Evolutionary conservation across 2,329 filamentous ascomycete species (phyloP), one percentile per base, ranked within the genome.

Genomic region (Stachybotrys echinatus): DNA sequence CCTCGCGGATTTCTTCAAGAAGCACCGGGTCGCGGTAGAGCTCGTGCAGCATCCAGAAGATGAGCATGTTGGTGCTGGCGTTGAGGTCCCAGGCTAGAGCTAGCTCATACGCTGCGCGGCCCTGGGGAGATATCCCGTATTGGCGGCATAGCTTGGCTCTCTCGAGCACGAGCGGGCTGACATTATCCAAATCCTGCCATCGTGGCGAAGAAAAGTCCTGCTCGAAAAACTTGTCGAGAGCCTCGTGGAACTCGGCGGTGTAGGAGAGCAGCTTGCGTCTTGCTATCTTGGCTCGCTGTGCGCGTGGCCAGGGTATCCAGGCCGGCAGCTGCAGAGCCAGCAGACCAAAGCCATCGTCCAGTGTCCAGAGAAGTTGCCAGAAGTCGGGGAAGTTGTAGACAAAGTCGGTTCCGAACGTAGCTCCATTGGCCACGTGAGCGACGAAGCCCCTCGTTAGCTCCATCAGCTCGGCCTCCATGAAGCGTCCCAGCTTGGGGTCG

Each of bases 31-130:
- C 69, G 10, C 65, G 63, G 50, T 65, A 67, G 10, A 74, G 58
- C 46, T 74, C 68, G 48, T 67, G 66, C 1, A 75, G 55, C 54
- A 73, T 62, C 73, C 73, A 76, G 6, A 64, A 62, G 4, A 66
- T 59, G 23, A 73, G 58, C 1, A 64, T 61, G 27, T 70, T 65
- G 2, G 69, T 62, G 49, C 70, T 71, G 21, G 66, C 63, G 46
- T 69, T 70, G 23, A 71, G 58, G 20, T 59, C 65, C 72, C 64
- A 75, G 17, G 65, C 61, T 47, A 68, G 58, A 3, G 55, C 65
- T 12, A 72, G 51, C 23, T 73, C 70, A 43, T 58, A 61, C 1
- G 62, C 56, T 4, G 69, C 66, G 2, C 70, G 63, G 3, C 62
- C 62, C 12, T 64, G 54, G 2, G 65, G 52, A 1, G 66, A 58